Percentiles rank a stretch among this genome's conserved stretches.
Conservation (phyloP, 2,329 filamentous ascomycete genomes). For the Fusarium tricinctum region DNA sequence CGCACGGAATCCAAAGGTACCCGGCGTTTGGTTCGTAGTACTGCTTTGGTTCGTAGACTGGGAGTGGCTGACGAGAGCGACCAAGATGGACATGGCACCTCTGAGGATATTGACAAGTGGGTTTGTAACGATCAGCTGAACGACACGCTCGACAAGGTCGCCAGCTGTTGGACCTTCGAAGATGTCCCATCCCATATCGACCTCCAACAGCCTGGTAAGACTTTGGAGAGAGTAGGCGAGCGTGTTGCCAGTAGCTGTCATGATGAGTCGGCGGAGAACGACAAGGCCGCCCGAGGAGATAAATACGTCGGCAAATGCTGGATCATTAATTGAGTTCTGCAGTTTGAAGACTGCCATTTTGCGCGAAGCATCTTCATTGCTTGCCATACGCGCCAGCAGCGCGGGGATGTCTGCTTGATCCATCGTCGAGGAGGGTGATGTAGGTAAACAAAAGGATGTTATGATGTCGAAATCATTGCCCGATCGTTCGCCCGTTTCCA, state of each 20-base stretch:
- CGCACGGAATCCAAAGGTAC: slow-evolving; percentile 87
- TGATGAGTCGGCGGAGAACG: slow-evolving; percentile 84
- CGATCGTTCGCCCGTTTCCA: neutral
- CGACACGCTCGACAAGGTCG: slow-evolving; percentile 81
- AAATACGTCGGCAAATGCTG: slow-evolving; percentile 96
- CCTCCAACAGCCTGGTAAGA: slow-evolving; percentile 87
- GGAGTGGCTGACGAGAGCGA: slow-evolving; percentile 91
- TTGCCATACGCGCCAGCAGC: slow-evolving; percentile 73
- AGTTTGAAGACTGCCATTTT: slow-evolving; percentile 99
- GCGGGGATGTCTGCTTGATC: slow-evolving; percentile 77
- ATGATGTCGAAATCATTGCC: slow-evolving; percentile 40
- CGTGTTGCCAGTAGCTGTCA: slow-evolving; percentile 91
- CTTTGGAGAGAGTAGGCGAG: slow-evolving; percentile 95
- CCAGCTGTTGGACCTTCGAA: slow-evolving; percentile 74
- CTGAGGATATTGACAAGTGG: slow-evolving; percentile 97
- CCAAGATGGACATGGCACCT: slow-evolving; percentile 96
- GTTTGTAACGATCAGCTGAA: slow-evolving; percentile 93
- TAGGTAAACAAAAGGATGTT: slow-evolving; percentile 18
- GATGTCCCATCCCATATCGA: slow-evolving; percentile 98
- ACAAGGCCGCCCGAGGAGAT: slow-evolving; percentile 89
- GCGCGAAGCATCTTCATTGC: slow-evolving; percentile 87
- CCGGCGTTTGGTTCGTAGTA: slow-evolving; percentile 60
- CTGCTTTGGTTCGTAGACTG: slow-evolving; percentile 65
- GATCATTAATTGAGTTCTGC: slow-evolving; percentile 94
- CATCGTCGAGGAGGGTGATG: slow-evolving; percentile 54